Base-by-base conservation (phyloP, 2,329 filamentous ascomycete genomes). In the Basipetospora chlamydospora region DNA sequence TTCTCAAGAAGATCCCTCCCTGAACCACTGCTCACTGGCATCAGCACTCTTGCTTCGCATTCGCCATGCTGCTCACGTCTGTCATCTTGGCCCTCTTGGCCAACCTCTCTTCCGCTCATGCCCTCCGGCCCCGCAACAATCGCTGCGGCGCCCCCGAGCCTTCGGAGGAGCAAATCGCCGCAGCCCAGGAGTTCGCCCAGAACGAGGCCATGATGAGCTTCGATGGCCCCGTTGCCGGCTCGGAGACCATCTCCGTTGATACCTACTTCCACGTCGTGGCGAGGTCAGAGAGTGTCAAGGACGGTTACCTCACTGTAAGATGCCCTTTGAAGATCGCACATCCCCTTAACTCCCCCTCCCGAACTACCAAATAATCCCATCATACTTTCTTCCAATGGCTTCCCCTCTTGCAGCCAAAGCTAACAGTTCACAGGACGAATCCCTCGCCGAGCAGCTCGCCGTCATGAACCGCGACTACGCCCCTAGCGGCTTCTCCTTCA, bases 381-480 rank as follows among this genome's bases (percentile, higher is more conserved):
- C n/a, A n/a, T n/a, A n/a, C n/a, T n/a, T n/a, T n/a, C n/a, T n/a
- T n/a, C n/a, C n/a, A n/a, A n/a, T n/a, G n/a, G n/a, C n/a, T n/a
- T n/a, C n/a, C n/a, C n/a, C n/a, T n/a, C n/a, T n/a, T n/a, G n/a
- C n/a, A n/a, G n/a, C n/a, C n/a, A n/a, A n/a, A 28, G 10, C 17
- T 31, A 20, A 31, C 29, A 31, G 5, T 11, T 20, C 21, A 21
- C 36, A 48, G 42, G 35, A 49, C 20, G 32, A 38, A 20, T 43
- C 40, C 26, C 33, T 52, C 11, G 22, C 41, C 15, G 39, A 42
- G 30, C 48, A 56, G 45, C 40, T 53, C 32, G 18, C 42, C 5
- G 57, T 59, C 26, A 46, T 68, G 46, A 67, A 67, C 47, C 35
- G 40, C 4, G 56, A 57, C 32, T 68, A 59, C 41, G 52, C 52